Base-by-base conservation (phyloP, 2,329 filamentous ascomycete species). In the Penicillium sp. region DNA sequence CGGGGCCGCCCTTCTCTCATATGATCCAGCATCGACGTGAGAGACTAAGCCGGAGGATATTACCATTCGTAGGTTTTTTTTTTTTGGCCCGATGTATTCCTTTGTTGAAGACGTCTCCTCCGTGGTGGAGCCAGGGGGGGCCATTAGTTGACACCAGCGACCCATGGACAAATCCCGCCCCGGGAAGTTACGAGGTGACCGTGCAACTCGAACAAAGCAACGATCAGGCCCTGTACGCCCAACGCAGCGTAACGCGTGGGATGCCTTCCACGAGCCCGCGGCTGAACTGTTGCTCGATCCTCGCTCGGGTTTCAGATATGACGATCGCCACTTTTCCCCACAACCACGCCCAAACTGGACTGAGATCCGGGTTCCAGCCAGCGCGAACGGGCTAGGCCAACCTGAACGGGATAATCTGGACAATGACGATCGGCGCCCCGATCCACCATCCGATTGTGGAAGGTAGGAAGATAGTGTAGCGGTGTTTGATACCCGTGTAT, bases 281-380 rank as follows among this genome's bases (percentile, higher is more conserved):
- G 34, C 34, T 42, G 34, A 43, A 43, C 4, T n/a, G n/a, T n/a
- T n/a, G n/a, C n/a, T n/a, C 9, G 30, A 29, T 11, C 41, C 29
- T 27, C 2, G 21, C 27, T 19, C 7, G 41, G 35, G 21, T 33
- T 20, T 13, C 18, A 19, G 17, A 18, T 7, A 4, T 27, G 35
- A 10, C 39, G 39, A 42, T 42, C 39, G 18, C 39, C 30, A 41
- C 34, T 42, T 30, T 8, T 8, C 21, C 21, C 39, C 39, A 37
- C 34, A 16, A 26, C 33, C 28, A 17, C 27, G 20, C n/a, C n/a
- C n/a, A n/a, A n/a, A n/a, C n/a, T n/a, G n/a, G n/a, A n/a, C n/a
- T n/a, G n/a, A n/a, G n/a, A n/a, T n/a, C n/a, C n/a, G n/a, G n/a
- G n/a, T n/a, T n/a, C n/a, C n/a, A 15, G 32, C 20, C 32, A 31